Conservation (phyloP, 2,329 filamentous ascomycete genomes). For the Trichoderma gracile region DNA sequence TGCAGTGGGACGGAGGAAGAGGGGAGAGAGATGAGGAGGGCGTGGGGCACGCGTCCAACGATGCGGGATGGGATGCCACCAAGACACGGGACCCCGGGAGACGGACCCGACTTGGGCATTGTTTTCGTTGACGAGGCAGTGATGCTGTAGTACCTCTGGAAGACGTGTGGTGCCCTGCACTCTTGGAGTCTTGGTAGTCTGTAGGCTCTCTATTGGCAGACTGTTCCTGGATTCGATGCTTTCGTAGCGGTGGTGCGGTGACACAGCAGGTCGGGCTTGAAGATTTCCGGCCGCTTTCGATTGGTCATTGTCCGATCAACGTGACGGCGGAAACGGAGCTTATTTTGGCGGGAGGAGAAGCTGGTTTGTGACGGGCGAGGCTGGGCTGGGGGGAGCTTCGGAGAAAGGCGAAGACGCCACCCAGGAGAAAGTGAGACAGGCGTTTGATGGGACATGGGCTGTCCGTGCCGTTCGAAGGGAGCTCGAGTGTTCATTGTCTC, state of each 20-base stretch:
- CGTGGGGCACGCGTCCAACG: constrained; percentile 3
- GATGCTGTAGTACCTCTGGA: not conserved
- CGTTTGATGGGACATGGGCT: no score
- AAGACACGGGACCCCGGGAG: constrained; percentile 24
- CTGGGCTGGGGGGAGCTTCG: not conserved
- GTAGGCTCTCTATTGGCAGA: no score
- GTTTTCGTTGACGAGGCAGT: not conserved
- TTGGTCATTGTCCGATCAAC: no score
- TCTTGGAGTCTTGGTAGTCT: no score
- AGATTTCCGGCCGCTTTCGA: no score
- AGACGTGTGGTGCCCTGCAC: no score
- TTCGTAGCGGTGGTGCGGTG: no score
- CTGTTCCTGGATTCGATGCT: no score
- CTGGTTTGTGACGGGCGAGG: not conserved
- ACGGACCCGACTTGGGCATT: not conserved
- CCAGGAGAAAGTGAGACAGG: not conserved
- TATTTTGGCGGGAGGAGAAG: not conserved
- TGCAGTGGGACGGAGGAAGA: constrained; percentile 17
- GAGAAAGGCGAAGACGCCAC: not conserved
- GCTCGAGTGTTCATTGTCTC: no score
- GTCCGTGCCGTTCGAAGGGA: no score
- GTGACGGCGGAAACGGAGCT: not conserved
- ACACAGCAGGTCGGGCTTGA: no score
- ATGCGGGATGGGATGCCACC: constrained; percentile 15
- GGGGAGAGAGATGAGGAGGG: constrained; percentile 3